These are phyloP conservation scores for Amorphotheca resinae DNA, from an alignment of 495 filamentous ascomycete species.

Conservation along the genomic window DNA sequence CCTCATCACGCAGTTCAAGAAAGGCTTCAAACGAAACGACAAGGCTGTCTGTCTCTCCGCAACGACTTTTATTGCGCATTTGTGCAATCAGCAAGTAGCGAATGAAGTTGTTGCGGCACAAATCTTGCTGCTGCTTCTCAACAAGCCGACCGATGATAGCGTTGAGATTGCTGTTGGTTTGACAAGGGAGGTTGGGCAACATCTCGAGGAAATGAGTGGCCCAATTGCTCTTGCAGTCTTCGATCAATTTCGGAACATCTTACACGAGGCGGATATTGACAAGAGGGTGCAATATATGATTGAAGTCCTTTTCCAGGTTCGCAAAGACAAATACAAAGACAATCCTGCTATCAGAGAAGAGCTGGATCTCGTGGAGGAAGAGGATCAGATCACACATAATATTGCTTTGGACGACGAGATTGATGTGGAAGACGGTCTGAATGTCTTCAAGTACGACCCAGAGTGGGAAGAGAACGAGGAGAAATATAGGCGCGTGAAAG, in stretches of 20 bases:
- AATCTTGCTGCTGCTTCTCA: constrained; percentile 74
- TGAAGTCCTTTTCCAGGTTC: constrained; percentile 91
- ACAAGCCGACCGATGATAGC: constrained; percentile 93
- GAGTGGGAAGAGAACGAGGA: constrained; percentile 87
- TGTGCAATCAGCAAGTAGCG: constrained; percentile 91
- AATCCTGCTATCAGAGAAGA: constrained; percentile 84
- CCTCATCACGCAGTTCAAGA: constrained; percentile 83
- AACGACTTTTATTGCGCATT: constrained; percentile 86
- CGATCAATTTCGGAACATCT: constrained; percentile 86
- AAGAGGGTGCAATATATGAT: constrained; percentile 98
- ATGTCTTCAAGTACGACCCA: constrained; percentile 89
- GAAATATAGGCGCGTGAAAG: constrained; percentile 76
- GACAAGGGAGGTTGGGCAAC: constrained; percentile 81
- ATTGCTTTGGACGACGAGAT: constrained; percentile 68
- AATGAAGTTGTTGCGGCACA: constrained; percentile 86
- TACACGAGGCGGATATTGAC: constrained; percentile 93
- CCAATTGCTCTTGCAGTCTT: constrained; percentile 80
- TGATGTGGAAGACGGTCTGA: constrained; percentile 70
- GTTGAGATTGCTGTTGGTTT: constrained; percentile 95
- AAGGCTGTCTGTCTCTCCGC: constrained; percentile 87
- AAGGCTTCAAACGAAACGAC: constrained; percentile 92
- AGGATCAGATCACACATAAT: constrained; percentile 90
- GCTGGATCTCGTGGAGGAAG: constrained; percentile 89
- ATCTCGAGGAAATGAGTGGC: constrained; percentile 86
- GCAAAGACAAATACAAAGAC: constrained; percentile 94